Base-by-base conservation (phyloP, 2,329 filamentous ascomycete genomes). In the Colletotrichum brevisporum region DNA sequence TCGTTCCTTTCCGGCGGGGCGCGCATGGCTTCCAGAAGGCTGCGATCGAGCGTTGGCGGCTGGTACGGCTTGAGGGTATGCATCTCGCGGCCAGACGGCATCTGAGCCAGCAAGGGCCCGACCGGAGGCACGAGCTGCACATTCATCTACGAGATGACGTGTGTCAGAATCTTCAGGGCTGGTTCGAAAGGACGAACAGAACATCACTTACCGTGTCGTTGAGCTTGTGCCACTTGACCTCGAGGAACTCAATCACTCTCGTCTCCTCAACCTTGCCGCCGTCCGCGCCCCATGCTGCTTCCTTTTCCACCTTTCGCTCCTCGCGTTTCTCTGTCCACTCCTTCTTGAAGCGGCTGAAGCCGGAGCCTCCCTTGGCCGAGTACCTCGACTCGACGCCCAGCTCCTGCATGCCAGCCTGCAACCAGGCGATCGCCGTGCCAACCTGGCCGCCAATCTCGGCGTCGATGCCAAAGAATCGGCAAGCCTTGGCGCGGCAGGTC, bases 61-160 rank as follows among this genome's bases (percentile, higher is more conserved):
- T 86, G 83, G 74, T 90, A 98, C 1, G 89, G 84, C 75, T 91
- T 91, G 43, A 94, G 83, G 0, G 84, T 87, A 72, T 97, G 92
- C 61, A 97, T 94, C 75, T 98, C 95, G 71, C 95, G 89, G 2
- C 95, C 95, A 1, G 93, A 95, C 0, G 96, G 95, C 83, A 98
- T 92, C 70, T 89, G 91, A 6, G 92, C 88, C 5, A 97, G 81
- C 10, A 98, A 82, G 0, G 92, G 88, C 15, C 90, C 91, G 5
- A 88, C 86, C 0, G 92, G 86, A 0, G 95, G 94, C 39, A 98
- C 87, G 2, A 84, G 64, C 77, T 97, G 94, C 0, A 94, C 91
- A 69, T 95, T 94, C 75, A 97, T 91, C 90, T 95, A 70, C 2
- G 47, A 16, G 13, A 31, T 16, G 21, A 41, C 26, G 0, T 13